Percentiles rank a stretch among this genome's conserved stretches.
Evolutionary conservation across 345 rosid species (phyloP).

Genomic region (Nasturtium officinale): DNA sequence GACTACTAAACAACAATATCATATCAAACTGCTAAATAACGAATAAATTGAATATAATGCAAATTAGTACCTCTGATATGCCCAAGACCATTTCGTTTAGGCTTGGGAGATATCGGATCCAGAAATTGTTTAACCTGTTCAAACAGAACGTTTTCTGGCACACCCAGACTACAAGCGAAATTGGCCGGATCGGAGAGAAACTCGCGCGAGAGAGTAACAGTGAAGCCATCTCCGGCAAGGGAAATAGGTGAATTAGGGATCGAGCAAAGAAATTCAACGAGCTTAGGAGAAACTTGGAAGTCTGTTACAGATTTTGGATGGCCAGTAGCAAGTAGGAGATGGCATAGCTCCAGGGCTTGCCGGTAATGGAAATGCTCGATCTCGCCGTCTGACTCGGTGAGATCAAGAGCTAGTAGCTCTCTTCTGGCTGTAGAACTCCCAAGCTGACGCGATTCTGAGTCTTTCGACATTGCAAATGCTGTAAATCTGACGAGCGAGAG

Average conservation of each 20-base stretch:
- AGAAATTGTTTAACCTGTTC: slow-evolving; percentile 17
- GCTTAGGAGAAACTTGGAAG: slow-evolving; percentile 26
- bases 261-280: slow-evolving; percentile 32
- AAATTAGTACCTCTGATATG: slow-evolving; percentile 30
- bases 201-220: slow-evolving; percentile 35
- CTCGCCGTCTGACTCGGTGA: slow-evolving; percentile 21
- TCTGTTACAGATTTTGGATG: slow-evolving; percentile 13
- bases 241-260: slow-evolving; percentile 43
- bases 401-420: slow-evolving; percentile 17
- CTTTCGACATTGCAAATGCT: slow-evolving; percentile 24
- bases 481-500: slow-evolving; percentile 26
- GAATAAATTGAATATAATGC: background rate
- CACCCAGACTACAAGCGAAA: slow-evolving; percentile 24
- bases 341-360: slow-evolving; percentile 33
- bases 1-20: slow-evolving; percentile 6
- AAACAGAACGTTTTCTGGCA: slow-evolving; percentile 14
- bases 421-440: background rate
- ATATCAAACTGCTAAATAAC: slow-evolving; percentile 9
- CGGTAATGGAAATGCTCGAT: slow-evolving; percentile 3
- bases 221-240: slow-evolving; percentile 26
- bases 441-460: slow-evolving; percentile 22
- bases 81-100: slow-evolving; percentile 1
- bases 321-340: slow-evolving; percentile 38
- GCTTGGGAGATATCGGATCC: slow-evolving; percentile 17
- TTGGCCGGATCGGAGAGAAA: slow-evolving; percentile 34